Evolutionary conservation across 1,139 yeast species (phyloP).

Genomic region (Suhomyces atakaporum): DNA sequence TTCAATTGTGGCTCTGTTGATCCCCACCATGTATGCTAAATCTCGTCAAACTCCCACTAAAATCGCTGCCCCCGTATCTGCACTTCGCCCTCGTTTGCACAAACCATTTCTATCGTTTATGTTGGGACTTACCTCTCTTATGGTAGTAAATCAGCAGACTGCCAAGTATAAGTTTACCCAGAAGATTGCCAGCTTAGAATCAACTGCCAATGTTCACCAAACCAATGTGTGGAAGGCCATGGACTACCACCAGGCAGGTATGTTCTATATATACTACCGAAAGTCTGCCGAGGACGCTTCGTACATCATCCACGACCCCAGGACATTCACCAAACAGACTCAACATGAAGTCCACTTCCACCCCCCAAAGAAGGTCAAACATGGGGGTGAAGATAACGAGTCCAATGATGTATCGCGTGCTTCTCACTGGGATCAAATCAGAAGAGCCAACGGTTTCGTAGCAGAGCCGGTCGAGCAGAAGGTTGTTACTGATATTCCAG

Average conservation of each 20-base stretch:
- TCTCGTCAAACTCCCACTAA: conserved; percentile 2
- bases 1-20: conserved; percentile 15
- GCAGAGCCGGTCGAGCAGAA: conserved; percentile 1
- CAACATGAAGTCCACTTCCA: conserved; percentile 32
- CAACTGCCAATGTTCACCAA: conserved; percentile 17
- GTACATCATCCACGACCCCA: conserved; percentile 40
- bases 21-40: conserved; percentile 16
- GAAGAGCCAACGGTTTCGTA: conserved; percentile 32
- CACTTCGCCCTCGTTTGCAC: conserved; percentile 22
- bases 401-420: no score
- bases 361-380: conserved; percentile 20
- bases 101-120: conserved; percentile 38
- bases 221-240: conserved; percentile 40
- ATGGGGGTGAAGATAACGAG: no score
- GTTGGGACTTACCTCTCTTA: conserved; percentile 31
- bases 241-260: conserved; percentile 39
- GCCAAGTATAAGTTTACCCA: conserved; percentile 28
- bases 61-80: conserved; percentile 7
- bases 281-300: conserved; percentile 38
- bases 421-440: conserved; percentile 36
- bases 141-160: conserved; percentile 28
- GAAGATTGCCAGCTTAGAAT: conserved; percentile 19
- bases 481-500: background rate
- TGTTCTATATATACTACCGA: conserved; percentile 39
- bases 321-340: conserved; percentile 27